These are phyloP conservation scores for Xanthoconium stramineum DNA, from an alignment of 768 basidiomycete species.

Conservation along the genomic window DNA sequence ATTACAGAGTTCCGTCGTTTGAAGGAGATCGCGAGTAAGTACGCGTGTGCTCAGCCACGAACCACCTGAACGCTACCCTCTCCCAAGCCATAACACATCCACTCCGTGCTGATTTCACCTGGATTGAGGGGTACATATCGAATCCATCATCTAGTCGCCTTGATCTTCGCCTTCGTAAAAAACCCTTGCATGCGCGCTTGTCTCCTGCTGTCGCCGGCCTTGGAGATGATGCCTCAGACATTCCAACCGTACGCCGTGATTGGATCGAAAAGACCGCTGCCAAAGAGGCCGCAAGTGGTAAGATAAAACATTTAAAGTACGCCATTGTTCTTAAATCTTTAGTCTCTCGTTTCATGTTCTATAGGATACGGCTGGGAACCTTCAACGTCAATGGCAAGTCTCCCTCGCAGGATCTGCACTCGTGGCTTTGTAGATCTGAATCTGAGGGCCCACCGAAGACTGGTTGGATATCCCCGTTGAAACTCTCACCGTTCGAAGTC, in stretches of 20 bases:
- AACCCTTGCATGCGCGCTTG: constrained; percentile 51
- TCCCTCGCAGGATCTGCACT: constrained; percentile 67
- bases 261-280: constrained; percentile 55
- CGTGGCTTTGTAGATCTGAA: constrained; percentile 50
- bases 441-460: not conserved
- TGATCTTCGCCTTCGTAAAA: constrained; percentile 52
- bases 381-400: constrained; percentile 83
- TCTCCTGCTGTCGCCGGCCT: constrained; percentile 61
- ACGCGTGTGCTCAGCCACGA: constrained; percentile 8
- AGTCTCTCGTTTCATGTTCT: not conserved
- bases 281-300: constrained; percentile 24
- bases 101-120: constrained; percentile 12
- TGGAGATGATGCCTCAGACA: constrained; percentile 59
- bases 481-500: constrained; percentile 36
- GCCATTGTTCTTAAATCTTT: not conserved
- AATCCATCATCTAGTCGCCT: constrained; percentile 4
- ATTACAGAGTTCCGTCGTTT: constrained; percentile 57
- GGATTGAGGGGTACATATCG: constrained; percentile 16
- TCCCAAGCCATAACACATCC: constrained; percentile 13
- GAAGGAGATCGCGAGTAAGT: constrained; percentile 55
- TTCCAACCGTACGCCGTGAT: constrained; percentile 55
- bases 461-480: constrained; percentile 34
- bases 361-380: constrained; percentile 67
- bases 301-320: constrained; percentile 25
- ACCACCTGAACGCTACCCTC: not conserved